Evolutionary conservation across 2,329 filamentous ascomycete genomes (phyloP).

Genomic region (Beauveria caledonica): DNA sequence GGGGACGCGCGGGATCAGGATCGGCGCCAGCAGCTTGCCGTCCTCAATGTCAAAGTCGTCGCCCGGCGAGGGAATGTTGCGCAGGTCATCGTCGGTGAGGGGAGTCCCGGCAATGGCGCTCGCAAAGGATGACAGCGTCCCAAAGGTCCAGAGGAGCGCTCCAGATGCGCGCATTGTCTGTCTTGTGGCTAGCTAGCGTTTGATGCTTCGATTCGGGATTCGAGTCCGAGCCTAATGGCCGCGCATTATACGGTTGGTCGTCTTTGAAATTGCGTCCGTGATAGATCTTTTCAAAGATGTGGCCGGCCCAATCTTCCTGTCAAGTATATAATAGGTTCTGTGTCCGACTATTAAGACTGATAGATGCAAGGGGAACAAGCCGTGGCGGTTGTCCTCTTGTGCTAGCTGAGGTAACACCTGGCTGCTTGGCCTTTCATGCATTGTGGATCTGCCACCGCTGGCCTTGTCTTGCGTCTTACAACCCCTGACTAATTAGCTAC

Average conservation of each 20-base stretch:
- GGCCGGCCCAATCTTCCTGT: not conserved
- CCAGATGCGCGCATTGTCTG: constrained; percentile 2
- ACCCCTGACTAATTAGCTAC: no score
- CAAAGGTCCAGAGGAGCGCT: constrained; percentile 6
- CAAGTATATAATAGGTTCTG: not conserved
- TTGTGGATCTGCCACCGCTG: not conserved
- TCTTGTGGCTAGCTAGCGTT: not conserved
- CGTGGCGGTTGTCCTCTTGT: not conserved
- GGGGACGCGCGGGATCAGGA: constrained; percentile 80
- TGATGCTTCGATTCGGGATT: not conserved
- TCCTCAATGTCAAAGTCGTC: constrained; percentile 70
- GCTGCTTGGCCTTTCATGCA: not conserved
- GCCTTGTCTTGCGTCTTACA: no score
- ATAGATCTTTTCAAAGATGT: not conserved
- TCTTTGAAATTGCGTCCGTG: not conserved
- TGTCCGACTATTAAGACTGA: not conserved
- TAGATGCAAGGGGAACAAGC: not conserved
- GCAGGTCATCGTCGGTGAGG: constrained; percentile 69
- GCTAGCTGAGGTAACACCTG: not conserved
- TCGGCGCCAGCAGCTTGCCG: constrained; percentile 73
- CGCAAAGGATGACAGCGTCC: constrained; percentile 14
- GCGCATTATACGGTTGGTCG: not conserved
- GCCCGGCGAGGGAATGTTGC: constrained; percentile 61
- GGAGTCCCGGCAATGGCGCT: constrained; percentile 33
- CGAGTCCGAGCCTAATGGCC: not conserved